Conservation (phyloP, 768 basidiomycete genomes). For the Gyrodon lividus region DNA sequence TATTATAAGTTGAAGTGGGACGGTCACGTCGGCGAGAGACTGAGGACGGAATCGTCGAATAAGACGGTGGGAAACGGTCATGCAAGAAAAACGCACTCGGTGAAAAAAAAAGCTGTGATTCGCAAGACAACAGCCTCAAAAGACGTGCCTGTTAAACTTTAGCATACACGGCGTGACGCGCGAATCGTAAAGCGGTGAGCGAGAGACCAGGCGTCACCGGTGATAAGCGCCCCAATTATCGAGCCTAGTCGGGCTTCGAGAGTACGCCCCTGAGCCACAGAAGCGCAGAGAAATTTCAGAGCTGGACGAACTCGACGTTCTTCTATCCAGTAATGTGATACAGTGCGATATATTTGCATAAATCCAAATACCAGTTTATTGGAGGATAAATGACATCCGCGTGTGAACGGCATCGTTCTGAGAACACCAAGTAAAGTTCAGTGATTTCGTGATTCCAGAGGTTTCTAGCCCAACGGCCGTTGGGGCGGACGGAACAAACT, state of each 20-base stretch:
- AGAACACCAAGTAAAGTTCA: constrained; percentile 15
- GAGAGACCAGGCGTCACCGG: constrained; percentile 1
- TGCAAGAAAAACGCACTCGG: constrained; percentile 9
- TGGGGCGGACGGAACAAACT: constrained; percentile 4
- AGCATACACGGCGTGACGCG: neutral
- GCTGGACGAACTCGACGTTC: constrained; percentile 15
- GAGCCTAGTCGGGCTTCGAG: constrained; percentile 21
- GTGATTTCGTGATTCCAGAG: constrained; percentile 13
- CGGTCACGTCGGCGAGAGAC: constrained; percentile 1
- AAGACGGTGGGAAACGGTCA: constrained; percentile 2
- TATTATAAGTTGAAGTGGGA: neutral
- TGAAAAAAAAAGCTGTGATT: neutral
- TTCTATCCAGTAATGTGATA: constrained; percentile 20
- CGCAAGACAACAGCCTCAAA: neutral
- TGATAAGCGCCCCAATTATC: constrained; percentile 27
- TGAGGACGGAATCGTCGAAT: neutral
- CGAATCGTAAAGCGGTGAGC: neutral
- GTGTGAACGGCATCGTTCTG: constrained; percentile 18
- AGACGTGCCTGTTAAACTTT: neutral
- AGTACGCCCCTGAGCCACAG: constrained; percentile 22
- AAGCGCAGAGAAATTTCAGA: constrained; percentile 24
- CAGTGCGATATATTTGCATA: constrained; percentile 13
- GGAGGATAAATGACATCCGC: constrained; percentile 7
- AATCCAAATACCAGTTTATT: constrained; percentile 7
- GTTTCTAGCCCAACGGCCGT: neutral